Percentiles rank a stretch among this genome's conserved stretches.
These are phyloP conservation scores for Xylariaceae sp. DNA, from an alignment of 2,329 filamentous ascomycete species.

Conservation along the genomic window DNA sequence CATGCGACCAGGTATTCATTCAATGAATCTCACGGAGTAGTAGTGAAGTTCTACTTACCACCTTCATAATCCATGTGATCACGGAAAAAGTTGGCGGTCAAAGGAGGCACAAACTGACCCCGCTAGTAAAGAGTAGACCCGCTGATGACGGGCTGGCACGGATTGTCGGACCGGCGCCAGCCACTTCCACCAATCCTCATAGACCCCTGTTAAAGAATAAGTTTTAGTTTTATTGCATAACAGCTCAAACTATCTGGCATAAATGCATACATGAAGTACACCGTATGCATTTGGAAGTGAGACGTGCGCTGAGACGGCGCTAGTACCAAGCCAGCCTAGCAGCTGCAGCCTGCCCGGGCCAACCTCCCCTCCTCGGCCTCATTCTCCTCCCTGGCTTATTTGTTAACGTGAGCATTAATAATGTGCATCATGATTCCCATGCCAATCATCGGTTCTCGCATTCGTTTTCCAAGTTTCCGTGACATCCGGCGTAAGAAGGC, in stretches of 20 bases:
- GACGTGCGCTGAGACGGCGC: too few relatives aligned
- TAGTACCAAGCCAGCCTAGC: neutral
- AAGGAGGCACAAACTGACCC: conserved; percentile 18
- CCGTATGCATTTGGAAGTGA: too few relatives aligned
- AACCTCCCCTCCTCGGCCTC: neutral
- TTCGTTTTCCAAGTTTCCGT: neutral
- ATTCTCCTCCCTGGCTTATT: neutral
- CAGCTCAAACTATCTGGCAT: too few relatives aligned
- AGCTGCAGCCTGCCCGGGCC: neutral
- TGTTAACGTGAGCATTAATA: neutral
- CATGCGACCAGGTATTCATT: neutral
- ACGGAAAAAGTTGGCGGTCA: conserved; percentile 20
- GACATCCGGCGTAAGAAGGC: neutral
- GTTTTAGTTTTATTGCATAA: too few relatives aligned
- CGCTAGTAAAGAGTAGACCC: neutral
- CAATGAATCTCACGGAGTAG: neutral
- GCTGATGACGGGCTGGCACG: too few relatives aligned
- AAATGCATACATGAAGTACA: too few relatives aligned
- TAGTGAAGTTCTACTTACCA: neutral
- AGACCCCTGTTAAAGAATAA: too few relatives aligned
- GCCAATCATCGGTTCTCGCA: too few relatives aligned
- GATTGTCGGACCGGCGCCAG: too few relatives aligned
- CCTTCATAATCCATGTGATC: neutral
- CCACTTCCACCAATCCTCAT: too few relatives aligned
- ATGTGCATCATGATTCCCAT: neutral